Evolutionary conservation across 2,329 filamentous ascomycete genomes (phyloP), one percentile per base, ranked within the genome.

Genomic region (Iodosphaeria phyllophila): DNA sequence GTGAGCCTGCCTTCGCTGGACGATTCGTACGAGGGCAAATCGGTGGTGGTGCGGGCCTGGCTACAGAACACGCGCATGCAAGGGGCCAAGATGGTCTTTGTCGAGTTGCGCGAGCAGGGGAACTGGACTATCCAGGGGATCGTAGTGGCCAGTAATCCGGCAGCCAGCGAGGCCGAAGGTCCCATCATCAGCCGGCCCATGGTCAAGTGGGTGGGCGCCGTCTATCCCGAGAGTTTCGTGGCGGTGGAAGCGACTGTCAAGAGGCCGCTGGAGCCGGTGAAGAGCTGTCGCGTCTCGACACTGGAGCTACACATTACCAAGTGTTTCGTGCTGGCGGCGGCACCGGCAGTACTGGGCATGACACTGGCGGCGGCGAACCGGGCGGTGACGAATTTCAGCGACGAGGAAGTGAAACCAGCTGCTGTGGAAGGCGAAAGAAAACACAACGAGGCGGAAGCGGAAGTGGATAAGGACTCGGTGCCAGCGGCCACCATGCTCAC

Each of bases 271-370:
- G 82, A 92, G 43, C 77, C 80, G 3, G 77, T 95, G 47, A 89
- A 91, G 55, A 89, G 79, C 43, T 79, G 79, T 30, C 73, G 70
- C 10, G 74, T 95, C 28, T 69, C 70, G 37, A 61, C 74, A 39
- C 71, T 74, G 38, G 89, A 95, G 59, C 64, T 95, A 24, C 86
- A 95, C 54, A 71, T 95, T 43, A 69, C 65, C 38, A 91, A 84
- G 58, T 65, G 82, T 41, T 93, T 75, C 52, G 54, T 86, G 31
- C 63, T 92, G 38, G 69, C 78, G 23, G 57, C 63, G 3, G 68
- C 55, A 3, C 69, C 69, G 8, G 52, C 56, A 33, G 52, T 63
- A 19, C 54, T 74, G 7, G 65, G 64, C 24, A 49, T 74, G 50
- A 60, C 55, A n/a, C 44, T 74, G 23, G 62, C 50, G 5, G 56